A percentile compares a stretch with the other conserved stretches of the same genome.
Conservation (phyloP, 805 yeast species). For the Wickerhamiella sorbophila region DNA sequence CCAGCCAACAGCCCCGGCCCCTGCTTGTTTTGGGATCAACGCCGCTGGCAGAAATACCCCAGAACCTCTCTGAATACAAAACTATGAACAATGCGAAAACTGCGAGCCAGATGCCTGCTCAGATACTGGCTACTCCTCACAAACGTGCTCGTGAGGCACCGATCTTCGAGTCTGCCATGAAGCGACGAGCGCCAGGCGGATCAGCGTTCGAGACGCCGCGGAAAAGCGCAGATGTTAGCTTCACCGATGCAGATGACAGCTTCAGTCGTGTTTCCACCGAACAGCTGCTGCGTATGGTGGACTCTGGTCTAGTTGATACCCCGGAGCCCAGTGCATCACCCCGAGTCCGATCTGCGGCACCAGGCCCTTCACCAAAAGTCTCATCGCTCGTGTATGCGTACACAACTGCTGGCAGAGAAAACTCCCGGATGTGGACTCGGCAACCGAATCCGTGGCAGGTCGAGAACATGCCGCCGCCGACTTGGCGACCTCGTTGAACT, state of each 20-base stretch:
- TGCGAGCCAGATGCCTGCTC: slow-evolving; percentile 12
- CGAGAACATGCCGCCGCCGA: slow-evolving; percentile 1
- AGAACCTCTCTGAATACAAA: neutral
- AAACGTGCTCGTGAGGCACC: slow-evolving; percentile 7
- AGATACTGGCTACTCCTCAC: slow-evolving; percentile 1
- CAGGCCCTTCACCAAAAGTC: slow-evolving; percentile 19
- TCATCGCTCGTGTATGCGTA: slow-evolving; percentile 15
- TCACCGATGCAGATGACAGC: neutral
- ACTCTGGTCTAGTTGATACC: slow-evolving; percentile 24
- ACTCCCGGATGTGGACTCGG: slow-evolving; percentile 1
- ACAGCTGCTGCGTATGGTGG: slow-evolving; percentile 26
- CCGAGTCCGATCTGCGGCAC: slow-evolving; percentile 14
- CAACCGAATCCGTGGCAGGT: neutral
- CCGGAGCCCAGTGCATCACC: slow-evolving; percentile 19
- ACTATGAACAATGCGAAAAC: neutral
- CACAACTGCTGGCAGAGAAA: slow-evolving; percentile 3
- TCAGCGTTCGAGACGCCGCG: neutral
- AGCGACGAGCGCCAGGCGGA: neutral
- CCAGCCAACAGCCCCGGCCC: neutral
- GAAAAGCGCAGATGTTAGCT: slow-evolving; percentile 9
- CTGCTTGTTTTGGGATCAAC: neutral
- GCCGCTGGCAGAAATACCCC: neutral
- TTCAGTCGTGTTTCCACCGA: slow-evolving; percentile 19
- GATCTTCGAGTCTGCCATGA: slow-evolving; percentile 6
- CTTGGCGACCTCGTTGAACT: neutral